These are phyloP conservation scores for Astrephomene gubernaculifera DNA, from an alignment of 139 green algal species.

Conservation along the genomic window DNA sequence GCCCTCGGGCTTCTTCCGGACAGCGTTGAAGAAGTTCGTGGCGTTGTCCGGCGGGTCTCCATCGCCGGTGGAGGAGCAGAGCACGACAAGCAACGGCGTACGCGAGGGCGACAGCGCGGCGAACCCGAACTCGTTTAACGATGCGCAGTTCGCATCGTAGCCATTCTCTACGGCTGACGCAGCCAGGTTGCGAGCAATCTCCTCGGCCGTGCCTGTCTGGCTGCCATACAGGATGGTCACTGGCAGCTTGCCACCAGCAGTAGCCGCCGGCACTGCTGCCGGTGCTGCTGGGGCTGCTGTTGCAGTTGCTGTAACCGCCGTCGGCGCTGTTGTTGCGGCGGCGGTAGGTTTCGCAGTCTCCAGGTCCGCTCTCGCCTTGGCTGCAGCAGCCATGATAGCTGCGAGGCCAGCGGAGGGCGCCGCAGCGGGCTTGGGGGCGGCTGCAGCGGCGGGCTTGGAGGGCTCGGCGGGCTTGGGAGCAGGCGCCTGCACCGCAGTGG, in stretches of 20 bases:
- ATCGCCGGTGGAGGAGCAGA: slow-evolving; percentile 76
- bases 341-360: too few relatives aligned
- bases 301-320: neutral
- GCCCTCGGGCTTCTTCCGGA: slow-evolving; percentile 69
- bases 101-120: slow-evolving; percentile 61
- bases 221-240: slow-evolving; percentile 87
- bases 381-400: slow-evolving; percentile 70
- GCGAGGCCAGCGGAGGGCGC: slow-evolving; percentile 56
- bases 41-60: slow-evolving; percentile 96
- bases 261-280: too few relatives aligned
- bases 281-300: neutral
- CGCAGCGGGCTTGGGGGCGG: too few relatives aligned
- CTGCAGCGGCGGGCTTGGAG: neutral
- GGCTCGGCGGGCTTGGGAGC: neutral
- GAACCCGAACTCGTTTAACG: slow-evolving; percentile 85
- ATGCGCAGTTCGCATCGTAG: slow-evolving; percentile 57
- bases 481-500: too few relatives aligned
- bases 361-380: slow-evolving; percentile 47
- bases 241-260: neutral
- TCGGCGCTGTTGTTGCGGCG: neutral
- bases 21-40: slow-evolving; percentile 74
- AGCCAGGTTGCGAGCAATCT: slow-evolving; percentile 92
- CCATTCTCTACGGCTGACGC: slow-evolving; percentile 76
- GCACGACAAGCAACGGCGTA: slow-evolving; percentile 63
- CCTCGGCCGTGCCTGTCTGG: slow-evolving; percentile 91